Conservation (phyloP, 1,139 yeast species). For the Blastobotrys raffinosifermentans region DNA sequence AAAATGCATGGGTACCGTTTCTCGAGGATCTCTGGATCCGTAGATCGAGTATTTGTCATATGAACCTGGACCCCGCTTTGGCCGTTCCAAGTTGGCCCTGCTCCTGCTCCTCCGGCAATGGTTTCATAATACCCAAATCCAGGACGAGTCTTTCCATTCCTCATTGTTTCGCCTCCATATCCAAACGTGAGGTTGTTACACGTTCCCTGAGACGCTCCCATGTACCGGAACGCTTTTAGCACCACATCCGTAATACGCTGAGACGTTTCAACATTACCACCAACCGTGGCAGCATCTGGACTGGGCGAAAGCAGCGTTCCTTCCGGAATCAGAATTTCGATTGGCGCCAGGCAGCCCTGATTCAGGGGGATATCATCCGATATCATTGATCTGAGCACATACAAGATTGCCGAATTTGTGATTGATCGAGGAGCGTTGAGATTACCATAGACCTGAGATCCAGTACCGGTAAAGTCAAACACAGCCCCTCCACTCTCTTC, state of each 20-base stretch:
- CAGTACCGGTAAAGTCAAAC: conserved; percentile 58
- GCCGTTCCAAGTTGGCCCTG: conserved; percentile 59
- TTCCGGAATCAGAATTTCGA: conserved; percentile 57
- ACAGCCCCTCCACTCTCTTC: conserved; percentile 42
- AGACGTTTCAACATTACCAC: conserved; percentile 84
- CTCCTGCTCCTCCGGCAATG: conserved; percentile 69
- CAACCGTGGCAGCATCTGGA: conserved; percentile 77
- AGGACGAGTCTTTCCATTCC: conserved; percentile 26
- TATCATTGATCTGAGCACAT: conserved; percentile 69
- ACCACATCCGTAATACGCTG: conserved; percentile 79
- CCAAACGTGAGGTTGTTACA: conserved; percentile 73
- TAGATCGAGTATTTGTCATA: conserved; percentile 66
- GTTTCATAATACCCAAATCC: conserved; percentile 73
- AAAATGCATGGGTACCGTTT: conserved; percentile 61
- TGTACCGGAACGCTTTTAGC: conserved; percentile 66
- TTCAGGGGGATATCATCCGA: conserved; percentile 76
- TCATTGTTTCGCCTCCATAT: conserved; percentile 34
- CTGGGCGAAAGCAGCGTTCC: conserved; percentile 67
- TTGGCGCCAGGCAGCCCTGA: conserved; percentile 76
- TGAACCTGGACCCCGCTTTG: conserved; percentile 61
- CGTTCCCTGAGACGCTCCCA: conserved; percentile 75
- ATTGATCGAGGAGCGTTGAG: conserved; percentile 68
- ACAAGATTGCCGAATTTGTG: conserved; percentile 73
- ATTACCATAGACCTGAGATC: conserved; percentile 55
- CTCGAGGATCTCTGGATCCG: conserved; percentile 64